Base-by-base conservation (phyloP, 2,329 filamentous ascomycete species). In the Aspergillus intermedius region DNA sequence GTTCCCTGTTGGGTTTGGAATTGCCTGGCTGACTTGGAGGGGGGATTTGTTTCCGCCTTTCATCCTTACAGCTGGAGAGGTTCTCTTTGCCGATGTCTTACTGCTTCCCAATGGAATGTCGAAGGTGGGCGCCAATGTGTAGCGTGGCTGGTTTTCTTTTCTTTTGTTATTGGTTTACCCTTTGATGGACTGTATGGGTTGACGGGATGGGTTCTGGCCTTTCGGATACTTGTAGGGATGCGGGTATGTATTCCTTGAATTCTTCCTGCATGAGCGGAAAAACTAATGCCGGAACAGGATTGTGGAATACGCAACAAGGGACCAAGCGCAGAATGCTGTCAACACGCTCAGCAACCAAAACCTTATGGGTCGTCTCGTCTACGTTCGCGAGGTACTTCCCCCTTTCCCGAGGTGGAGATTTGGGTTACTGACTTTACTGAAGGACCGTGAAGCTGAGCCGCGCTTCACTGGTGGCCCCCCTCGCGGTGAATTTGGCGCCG, bases 51-150 rank as follows among this genome's bases (percentile, higher is more conserved):
- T 56, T 55, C 50, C 53, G 44, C 50, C 54, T 54, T 49, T 49
- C 51, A 45, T 43, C 54, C 35, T 58, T 68, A 62, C 75, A 97
- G 93, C 93, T 78, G 93, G 93, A 82, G 91, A 97, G 75, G 93
- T 98, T 73, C 84, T 97, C 78, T 98, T 95, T 78, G 93, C 93
- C 79, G 93, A 98, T 82, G 93, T 98, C 70, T 85, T 98, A 76
- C 81, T 95, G 75, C 90, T 98, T 86, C 93, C 93, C 69, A 98
- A 98, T 82, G 93, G 93, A 91, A 98, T 98, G 93, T 97, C 91
- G 88, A 98, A 98, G 91, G 91, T 97, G 91, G 89, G 88, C 90
- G 84, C 85, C 81, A 87, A 87, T 79, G 83, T 78, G 80, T 91
- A 86, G 87, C 84, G 82, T 84, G 86, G 86, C 83, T 88, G 88